These are phyloP conservation scores for Capillidium heterosporum DNA, from an alignment of 371 early-diverging fungal genomes.

Conservation along the genomic window DNA sequence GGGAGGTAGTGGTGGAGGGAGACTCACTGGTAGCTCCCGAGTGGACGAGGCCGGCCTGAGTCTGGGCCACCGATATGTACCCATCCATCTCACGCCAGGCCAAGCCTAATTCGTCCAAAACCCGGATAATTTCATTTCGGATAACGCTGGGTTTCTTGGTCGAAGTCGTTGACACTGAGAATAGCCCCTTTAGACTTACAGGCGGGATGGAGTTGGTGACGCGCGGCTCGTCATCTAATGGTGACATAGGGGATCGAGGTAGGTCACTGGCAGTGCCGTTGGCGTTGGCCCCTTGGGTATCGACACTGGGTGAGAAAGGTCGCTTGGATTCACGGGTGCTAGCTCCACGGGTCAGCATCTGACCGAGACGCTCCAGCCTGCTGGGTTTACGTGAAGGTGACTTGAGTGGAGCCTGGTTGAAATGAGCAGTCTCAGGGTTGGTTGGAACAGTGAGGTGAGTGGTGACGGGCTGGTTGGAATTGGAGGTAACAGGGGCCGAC, in stretches of 20 bases:
- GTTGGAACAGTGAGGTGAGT: neutral
- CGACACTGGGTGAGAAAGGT: neutral
- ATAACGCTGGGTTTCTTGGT: constrained; percentile 54
- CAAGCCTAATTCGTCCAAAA: constrained; percentile 34
- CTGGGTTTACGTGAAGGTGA: constrained; percentile 1
- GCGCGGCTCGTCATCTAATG: constrained; percentile 7
- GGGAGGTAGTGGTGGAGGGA: neutral
- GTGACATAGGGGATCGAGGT: no score
- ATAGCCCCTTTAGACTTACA: constrained; percentile 57
- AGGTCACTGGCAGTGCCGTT: neutral
- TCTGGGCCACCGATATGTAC: neutral
- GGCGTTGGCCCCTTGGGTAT: no score
- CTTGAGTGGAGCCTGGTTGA: neutral
- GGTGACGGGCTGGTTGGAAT: no score
- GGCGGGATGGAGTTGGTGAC: constrained; percentile 15
- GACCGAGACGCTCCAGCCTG: neutral
- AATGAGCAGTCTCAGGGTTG: no score
- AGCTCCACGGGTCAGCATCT: neutral
- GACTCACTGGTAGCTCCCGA: neutral
- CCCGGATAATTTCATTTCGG: constrained; percentile 39
- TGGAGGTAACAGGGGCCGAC: neutral
- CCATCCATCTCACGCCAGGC: constrained; percentile 30
- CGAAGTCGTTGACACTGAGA: constrained; percentile 56
- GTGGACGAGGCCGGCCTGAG: neutral
- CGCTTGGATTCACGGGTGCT: neutral